Base-by-base conservation (phyloP, 305 asterid genomes). In the Fraxinus baroniana region DNA sequence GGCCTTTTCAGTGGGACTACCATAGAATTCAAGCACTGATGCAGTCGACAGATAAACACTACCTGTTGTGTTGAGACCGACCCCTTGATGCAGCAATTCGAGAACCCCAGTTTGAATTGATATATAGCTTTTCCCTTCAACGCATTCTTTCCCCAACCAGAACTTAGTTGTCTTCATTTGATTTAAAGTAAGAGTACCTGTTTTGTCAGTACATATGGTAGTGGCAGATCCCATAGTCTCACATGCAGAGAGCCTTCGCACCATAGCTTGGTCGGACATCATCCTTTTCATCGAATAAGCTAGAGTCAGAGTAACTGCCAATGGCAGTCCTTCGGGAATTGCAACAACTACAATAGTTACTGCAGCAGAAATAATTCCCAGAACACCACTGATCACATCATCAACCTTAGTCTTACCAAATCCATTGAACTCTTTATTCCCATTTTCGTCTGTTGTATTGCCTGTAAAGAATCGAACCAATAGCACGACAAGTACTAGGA, bases 151-250 rank as follows among this genome's bases (percentile, higher is more conserved):
- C 5, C 91, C 91, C 7, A 79, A 66, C 87, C 85, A 86, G 77
- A 85, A 83, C 75, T 81, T 80, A 8, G 81, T 77, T 75, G 80
- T 18, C 73, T 84, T 79, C 82, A 76, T 77, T 28, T 87, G 76
- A 83, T 88, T 85, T 72, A 83, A 41, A 17, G 90, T 83, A 7
- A 89, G 85, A 4, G 88, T 87, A 26, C 90, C 87, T 2, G 89
- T 84, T 87, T 82, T 84, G 75, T 88, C 88, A 0, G 86, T 87
- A 44, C 91, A 87, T 20, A 89, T 87, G 3, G 75, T 80, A 13
- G 90, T 85, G 37, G 87, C 87, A 18, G 86, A 85, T 7, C 91
- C 91, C 90, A 87, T 87, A 2, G 85, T 80, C 82, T 89, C 91
- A 26, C 87, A 87, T 70, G 87, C 87, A 2, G 89, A 84, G 46